phyloP scores from a whole-genome alignment of 352 stramenopile species.

The Globisporangium orthogonon region DNA sequence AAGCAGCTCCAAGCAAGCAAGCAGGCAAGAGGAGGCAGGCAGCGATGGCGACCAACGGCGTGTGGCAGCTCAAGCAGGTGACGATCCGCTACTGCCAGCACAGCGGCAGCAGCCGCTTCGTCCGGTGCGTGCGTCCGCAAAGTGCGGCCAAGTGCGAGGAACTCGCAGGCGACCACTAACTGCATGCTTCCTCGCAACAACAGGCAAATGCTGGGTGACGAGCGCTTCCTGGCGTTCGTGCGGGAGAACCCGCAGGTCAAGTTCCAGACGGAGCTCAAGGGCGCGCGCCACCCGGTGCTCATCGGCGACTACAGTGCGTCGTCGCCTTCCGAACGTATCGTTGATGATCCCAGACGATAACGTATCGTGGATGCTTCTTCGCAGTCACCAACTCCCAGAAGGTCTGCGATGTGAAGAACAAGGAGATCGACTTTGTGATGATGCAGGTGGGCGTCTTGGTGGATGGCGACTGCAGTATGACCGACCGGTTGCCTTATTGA shows the following conservation, averaged over 20 bases:
- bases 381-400: conserved; percentile 77
- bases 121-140: conserved; percentile 25
- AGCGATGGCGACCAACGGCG: conserved; percentile 62
- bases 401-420: conserved; percentile 86
- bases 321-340: not conserved
- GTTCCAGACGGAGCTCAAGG: conserved; percentile 84
- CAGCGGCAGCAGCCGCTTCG: conserved; percentile 69
- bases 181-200: not conserved
- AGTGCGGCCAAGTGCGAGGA: too few relatives aligned
- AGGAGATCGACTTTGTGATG: conserved; percentile 78
- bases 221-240: conserved; percentile 79
- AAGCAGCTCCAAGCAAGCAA: not conserved
- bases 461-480: not conserved
- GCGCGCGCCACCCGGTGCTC: conserved; percentile 69
- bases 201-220: conserved; percentile 63
- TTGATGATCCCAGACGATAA: not conserved
- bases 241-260: conserved; percentile 84
- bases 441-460: conserved; percentile 44
- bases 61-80: conserved; percentile 76
- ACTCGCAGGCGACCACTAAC: too few relatives aligned
- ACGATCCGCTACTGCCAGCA: conserved; percentile 82
- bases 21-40: not conserved
- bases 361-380: not conserved
- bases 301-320: conserved; percentile 78
- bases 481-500: not conserved